Evolutionary conservation across 768 basidiomycete genomes (phyloP).

Genomic region (Trametes meyenii): DNA sequence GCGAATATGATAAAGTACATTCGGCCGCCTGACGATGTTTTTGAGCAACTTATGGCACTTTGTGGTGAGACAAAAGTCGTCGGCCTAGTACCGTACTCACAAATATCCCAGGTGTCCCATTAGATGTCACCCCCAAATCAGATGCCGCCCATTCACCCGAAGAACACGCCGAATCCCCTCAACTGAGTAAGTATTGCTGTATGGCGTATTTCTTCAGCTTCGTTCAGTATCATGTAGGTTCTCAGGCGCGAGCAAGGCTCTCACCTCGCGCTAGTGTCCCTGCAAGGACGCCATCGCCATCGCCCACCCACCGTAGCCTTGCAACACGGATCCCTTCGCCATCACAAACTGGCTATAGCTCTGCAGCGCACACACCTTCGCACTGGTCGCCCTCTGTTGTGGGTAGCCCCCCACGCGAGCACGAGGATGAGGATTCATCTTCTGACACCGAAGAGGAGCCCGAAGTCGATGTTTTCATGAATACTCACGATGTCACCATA

Average conservation of each 20-base stretch:
- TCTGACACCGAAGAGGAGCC: slow-evolving; percentile 15
- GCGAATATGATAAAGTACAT: slow-evolving; percentile 13
- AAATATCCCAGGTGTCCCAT: neutral
- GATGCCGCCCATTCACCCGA: no score
- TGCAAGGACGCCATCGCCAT: neutral
- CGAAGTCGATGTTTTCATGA: neutral
- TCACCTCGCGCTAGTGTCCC: neutral
- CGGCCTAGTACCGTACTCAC: neutral
- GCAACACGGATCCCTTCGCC: neutral
- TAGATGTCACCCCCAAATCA: neutral
- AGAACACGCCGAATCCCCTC: no score
- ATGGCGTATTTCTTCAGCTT: no score
- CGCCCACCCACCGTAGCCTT: neutral
- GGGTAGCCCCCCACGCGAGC: slow-evolving; percentile 1
- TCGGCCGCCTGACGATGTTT: slow-evolving; percentile 14
- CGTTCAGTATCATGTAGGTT: neutral
- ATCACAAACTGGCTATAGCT: neutral
- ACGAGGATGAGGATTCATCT: neutral
- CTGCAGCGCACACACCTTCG: slow-evolving; percentile 14
- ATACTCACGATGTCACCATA: neutral
- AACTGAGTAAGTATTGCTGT: no score
- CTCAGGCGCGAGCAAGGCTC: neutral
- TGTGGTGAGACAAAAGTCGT: neutral
- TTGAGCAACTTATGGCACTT: slow-evolving; percentile 2
- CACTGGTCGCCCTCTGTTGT: slow-evolving; percentile 24